Percentiles rank a stretch among this genome's conserved stretches.
Conservation (phyloP, 75 land plant species). For the Cupressus sempervirens region DNA sequence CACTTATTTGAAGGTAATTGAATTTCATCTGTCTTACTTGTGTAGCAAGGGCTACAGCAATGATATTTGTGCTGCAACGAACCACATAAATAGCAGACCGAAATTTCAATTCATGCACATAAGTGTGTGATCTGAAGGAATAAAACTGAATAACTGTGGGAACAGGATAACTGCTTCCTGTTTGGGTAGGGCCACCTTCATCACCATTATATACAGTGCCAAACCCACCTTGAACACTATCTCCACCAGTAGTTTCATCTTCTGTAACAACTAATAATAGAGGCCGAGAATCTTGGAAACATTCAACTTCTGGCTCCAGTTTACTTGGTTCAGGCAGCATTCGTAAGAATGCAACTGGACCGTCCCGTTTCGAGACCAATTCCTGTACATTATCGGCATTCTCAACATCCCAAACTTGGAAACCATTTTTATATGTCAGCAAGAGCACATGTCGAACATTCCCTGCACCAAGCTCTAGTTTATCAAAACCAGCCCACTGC, state of each 20-base stretch:
- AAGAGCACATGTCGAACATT: slow-evolving; percentile 56
- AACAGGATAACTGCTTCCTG: slow-evolving; percentile 25
- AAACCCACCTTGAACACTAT: slow-evolving; percentile 26
- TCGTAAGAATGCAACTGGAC: slow-evolving; percentile 80
- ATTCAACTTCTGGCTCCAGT: slow-evolving; percentile 32
- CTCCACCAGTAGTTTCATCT: slow-evolving; percentile 28
- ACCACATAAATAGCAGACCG: slow-evolving; percentile 76
- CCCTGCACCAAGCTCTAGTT: slow-evolving; percentile 60
- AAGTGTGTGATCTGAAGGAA: slow-evolving; percentile 62
- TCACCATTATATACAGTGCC: slow-evolving; percentile 28
- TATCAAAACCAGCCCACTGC: slow-evolving; percentile 89
- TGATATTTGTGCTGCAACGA: slow-evolving; percentile 77
- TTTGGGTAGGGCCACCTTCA: slow-evolving; percentile 21
- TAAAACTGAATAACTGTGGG: slow-evolving; percentile 83
- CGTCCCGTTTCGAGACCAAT: slow-evolving; percentile 89
- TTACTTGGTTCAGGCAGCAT: slow-evolving; percentile 61
- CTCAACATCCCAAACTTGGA: slow-evolving; percentile 94
- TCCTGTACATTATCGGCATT: slow-evolving; percentile 78
- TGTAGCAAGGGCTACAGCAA: slow-evolving; percentile 80
- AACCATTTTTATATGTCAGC: slow-evolving; percentile 78
- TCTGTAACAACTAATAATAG: slow-evolving; percentile 74
- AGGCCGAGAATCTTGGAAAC: slow-evolving; percentile 58
- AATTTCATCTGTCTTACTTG: slow-evolving; percentile 47
- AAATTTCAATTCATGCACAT: slow-evolving; percentile 78
- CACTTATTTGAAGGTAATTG: not conserved